These are phyloP conservation scores for Tanacetum coccineum DNA, from an alignment of 129 eudicot species.

Conservation along the genomic window DNA sequence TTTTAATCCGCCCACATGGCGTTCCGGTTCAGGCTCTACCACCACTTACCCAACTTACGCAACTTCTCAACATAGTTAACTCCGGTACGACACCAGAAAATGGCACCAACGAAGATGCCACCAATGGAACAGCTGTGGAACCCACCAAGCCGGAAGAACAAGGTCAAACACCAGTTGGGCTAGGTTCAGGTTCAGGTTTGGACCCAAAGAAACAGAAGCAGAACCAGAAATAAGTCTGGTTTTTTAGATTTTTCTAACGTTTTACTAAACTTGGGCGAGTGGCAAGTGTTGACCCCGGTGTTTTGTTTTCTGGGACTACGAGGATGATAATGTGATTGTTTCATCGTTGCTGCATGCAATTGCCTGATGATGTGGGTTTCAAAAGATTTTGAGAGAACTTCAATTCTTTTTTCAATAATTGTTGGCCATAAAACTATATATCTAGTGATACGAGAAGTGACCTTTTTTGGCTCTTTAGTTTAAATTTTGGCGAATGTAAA, in stretches of 20 bases:
- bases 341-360: slow-evolving; percentile 4
- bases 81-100: slow-evolving; percentile 49
- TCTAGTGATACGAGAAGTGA: slow-evolving; percentile 12
- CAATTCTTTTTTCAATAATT: slow-evolving; percentile 33
- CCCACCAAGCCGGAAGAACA: slow-evolving; percentile 28
- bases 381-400: slow-evolving; percentile 21
- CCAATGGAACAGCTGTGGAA: slow-evolving; percentile 33
- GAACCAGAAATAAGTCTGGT: slow-evolving; percentile 24
- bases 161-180: slow-evolving; percentile 65
- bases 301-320: slow-evolving; percentile 13
- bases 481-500: slow-evolving; percentile 33
- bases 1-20: slow-evolving; percentile 58
- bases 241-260: slow-evolving; percentile 23
- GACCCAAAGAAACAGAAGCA: slow-evolving; percentile 65
- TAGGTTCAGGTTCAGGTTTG: slow-evolving; percentile 69
- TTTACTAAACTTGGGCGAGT: slow-evolving; percentile 18
- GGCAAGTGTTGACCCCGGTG: background rate
- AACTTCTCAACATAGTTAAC: slow-evolving; percentile 65
- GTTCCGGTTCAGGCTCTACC: slow-evolving; percentile 65
- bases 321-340: slow-evolving; percentile 16
- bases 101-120: slow-evolving; percentile 27
- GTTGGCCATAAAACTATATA: slow-evolving; percentile 26
- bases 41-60: slow-evolving; percentile 64
- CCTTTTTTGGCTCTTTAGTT: slow-evolving; percentile 19
- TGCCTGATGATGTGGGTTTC: slow-evolving; percentile 16